Percentiles rank a stretch among this genome's conserved stretches.
Evolutionary conservation across 2,329 filamentous ascomycete genomes (phyloP).

Genomic region (Colletotrichum musicola): DNA sequence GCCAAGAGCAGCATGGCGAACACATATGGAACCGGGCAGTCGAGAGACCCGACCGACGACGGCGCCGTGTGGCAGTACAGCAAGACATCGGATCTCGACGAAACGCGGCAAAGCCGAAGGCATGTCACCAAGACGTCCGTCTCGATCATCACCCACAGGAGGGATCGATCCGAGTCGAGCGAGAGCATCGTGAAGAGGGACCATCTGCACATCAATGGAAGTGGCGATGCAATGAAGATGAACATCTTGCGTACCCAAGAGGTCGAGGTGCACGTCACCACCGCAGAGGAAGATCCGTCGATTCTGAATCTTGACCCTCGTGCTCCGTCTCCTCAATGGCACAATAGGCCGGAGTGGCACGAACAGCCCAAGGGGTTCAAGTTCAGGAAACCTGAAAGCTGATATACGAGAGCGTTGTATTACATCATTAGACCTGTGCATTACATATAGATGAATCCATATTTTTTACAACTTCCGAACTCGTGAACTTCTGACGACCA

Average conservation of each 20-base stretch:
- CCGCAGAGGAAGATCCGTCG: constrained; percentile 5
- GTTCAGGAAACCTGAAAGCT: background rate
- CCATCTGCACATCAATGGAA: background rate
- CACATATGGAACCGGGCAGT: background rate
- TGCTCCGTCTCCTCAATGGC: constrained; percentile 20
- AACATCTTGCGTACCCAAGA: constrained; percentile 26
- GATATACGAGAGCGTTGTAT: background rate
- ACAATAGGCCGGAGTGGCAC: constrained; percentile 29
- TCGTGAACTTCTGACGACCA: background rate
- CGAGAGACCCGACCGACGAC: background rate
- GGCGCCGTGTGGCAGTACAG: constrained; percentile 22
- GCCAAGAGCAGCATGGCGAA: constrained; percentile 1
- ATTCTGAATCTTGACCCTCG: constrained; percentile 5
- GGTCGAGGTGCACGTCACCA: constrained; percentile 17
- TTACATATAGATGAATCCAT: background rate
- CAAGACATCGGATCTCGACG: constrained; percentile 10
- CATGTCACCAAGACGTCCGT: background rate
- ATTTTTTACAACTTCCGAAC: background rate
- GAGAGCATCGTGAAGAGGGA: constrained; percentile 19
- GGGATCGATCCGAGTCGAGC: constrained; percentile 18
- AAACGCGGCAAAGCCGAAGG: background rate
- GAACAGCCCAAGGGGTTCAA: background rate
- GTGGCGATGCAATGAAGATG: constrained; percentile 11
- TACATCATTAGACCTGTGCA: background rate
- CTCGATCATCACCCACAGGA: constrained; percentile 3